Percentiles rank a stretch among this genome's conserved stretches.
Conservation (phyloP, 2,329 filamentous ascomycete species). For the Thielaviopsis cerberus region DNA sequence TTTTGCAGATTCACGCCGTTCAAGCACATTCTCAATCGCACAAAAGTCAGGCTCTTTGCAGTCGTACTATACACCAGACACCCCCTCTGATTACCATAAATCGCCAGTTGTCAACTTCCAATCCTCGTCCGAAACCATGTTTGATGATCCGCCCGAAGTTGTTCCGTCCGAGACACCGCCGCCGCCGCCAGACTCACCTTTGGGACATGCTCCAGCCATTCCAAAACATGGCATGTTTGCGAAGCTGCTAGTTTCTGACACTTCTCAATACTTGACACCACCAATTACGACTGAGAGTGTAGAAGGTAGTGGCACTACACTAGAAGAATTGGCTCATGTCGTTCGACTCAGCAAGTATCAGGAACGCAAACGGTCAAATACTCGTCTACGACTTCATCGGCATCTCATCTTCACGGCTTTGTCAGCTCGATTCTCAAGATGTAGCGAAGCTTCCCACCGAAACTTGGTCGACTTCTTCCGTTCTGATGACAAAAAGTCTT, state of each 20-base stretch:
- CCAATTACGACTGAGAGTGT: constrained; percentile 27
- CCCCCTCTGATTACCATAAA: background rate
- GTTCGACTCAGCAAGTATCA: constrained; percentile 65
- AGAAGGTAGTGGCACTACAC: constrained; percentile 46
- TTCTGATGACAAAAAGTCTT: constrained; percentile 59
- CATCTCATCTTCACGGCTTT: constrained; percentile 58
- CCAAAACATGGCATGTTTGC: background rate
- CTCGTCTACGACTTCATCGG: constrained; percentile 53
- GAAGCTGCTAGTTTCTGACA: constrained; percentile 42
- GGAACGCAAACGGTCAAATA: constrained; percentile 59
- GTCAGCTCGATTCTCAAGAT: constrained; percentile 54
- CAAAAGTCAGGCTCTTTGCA: background rate
- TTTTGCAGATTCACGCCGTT: background rate
- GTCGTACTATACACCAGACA: background rate
- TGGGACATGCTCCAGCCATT: background rate
- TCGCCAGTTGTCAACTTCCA: background rate
- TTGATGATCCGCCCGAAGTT: constrained; percentile 9
- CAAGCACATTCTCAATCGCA: background rate
- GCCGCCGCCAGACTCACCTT: background rate
- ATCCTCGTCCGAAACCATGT: background rate
- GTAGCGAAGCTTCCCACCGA: constrained; percentile 54
- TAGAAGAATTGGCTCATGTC: constrained; percentile 61
- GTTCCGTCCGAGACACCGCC: constrained; percentile 4
- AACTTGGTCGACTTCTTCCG: constrained; percentile 64
- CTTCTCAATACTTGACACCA: constrained; percentile 46